A percentile compares a stretch with the other conserved stretches of the same genome.
Evolutionary conservation across 225 moss, liverwort and hornwort species (phyloP).

Genomic region (Sphagnum contortum): DNA sequence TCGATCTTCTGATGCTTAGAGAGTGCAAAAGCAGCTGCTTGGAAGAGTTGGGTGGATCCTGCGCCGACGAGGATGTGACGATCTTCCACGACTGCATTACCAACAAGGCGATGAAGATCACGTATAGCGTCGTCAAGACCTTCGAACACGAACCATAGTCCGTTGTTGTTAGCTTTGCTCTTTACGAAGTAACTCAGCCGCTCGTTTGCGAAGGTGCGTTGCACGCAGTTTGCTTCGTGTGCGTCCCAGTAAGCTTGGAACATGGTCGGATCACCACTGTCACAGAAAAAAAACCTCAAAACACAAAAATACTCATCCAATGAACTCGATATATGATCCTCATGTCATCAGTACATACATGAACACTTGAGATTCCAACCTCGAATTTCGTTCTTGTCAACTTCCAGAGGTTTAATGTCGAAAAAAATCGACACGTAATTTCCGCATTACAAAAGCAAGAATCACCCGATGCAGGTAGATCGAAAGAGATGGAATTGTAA

Average conservation of each 20-base stretch:
- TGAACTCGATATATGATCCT: not conserved
- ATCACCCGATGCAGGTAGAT: not conserved
- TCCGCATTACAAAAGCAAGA: not conserved
- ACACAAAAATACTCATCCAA: not conserved
- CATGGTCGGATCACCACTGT: conserved; percentile 32
- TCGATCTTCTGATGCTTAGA: not conserved
- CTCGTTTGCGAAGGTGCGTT: conserved; percentile 6
- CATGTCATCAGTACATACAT: not conserved
- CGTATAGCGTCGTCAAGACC: conserved; percentile 12
- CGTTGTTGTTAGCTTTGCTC: not conserved
- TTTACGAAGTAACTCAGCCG: conserved; percentile 19
- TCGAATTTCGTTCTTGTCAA: not conserved
- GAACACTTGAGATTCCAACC: not conserved
- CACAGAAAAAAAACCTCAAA: not conserved
- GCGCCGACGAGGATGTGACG: conserved; percentile 15
- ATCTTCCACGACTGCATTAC: conserved; percentile 12
- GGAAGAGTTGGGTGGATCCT: conserved; percentile 26
- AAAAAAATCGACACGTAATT: not conserved
- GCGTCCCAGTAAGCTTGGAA: conserved; percentile 19
- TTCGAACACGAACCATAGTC: not conserved
- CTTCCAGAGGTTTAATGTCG: too few species aligned
- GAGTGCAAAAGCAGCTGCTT: conserved; percentile 19
- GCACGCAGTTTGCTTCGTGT: conserved; percentile 15
- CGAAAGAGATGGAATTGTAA: not conserved
- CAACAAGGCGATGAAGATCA: conserved; percentile 19